Base-by-base conservation (phyloP, 148 eudicot species). In the Limonium bicolor region DNA sequence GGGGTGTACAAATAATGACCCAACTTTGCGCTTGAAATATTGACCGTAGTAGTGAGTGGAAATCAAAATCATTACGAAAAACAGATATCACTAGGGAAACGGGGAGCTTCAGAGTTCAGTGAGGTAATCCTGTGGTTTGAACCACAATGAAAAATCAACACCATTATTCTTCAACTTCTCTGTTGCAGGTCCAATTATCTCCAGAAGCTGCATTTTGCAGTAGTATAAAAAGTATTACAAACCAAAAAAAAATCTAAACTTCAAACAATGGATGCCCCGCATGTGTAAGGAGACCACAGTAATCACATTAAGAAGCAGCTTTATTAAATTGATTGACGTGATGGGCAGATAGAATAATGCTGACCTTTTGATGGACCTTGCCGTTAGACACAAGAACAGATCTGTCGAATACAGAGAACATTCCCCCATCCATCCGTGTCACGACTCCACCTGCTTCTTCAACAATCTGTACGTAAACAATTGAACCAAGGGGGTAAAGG, bases 371-470 rank as follows among this genome's bases (percentile, higher is more conserved):
- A 69, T 82, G 96, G 56, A 86, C 37, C 41, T 53, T 57, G 26
- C 85, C 71, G 45, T 86, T 82, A 38, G 96, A 86, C 35, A 86
- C 96, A 60, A 86, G 53, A 55, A 82, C 94, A 41, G 96, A 86
- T 66, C 96, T 74, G 50, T 86, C 96, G 45, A 61, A 86, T 6
- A 86, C 94, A 43, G 71, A 65, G 61, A 78, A 86, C 5, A 64
- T 78, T 23, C 54, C 85, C 26, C 88, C 96, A 61, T 86, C 96
- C 94, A 86, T 86, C 50, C 96, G 59, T 26, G 94, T 61, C 54
- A 78, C 94, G 50, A 73, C 65, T 43, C 96, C 88, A 55, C 94
- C 96, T 48, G 96, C 96, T 68, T 82, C 96, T 71, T 86, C 96
- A 59, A 82, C 96, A 53, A 86, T 82, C 96, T 86, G 73, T 58